Base-by-base conservation (phyloP, 305 asterid genomes). In the Stenogyne calaminthoides region DNA sequence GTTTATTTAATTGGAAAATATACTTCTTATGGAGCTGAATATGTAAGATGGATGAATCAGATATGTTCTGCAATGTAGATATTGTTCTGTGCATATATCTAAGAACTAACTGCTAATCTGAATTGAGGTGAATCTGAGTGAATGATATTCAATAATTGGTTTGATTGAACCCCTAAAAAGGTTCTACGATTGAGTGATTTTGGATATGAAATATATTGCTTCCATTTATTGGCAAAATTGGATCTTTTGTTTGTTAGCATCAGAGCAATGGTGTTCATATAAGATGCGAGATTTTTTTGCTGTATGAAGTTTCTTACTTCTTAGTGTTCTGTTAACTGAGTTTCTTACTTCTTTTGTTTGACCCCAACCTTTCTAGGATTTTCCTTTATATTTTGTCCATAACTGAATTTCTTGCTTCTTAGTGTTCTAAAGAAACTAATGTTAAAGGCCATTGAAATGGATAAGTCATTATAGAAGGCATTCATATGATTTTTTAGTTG, bases 61-160 rank as follows among this genome's bases (percentile, higher is more conserved):
- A 68, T 0, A 57, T n/a, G 42, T 12, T 52, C 46, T 72, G 71
- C 71, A 64, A n/a, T 22, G 16, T 36, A 15, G 25, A 9, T 27
- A 16, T 42, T 4, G 22, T 42, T n/a, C 22, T 61, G 67, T 32
- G 42, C 36, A 6, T 52, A 22, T 70, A 37, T 51, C 8, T 67
- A 15, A 32, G 36, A 1, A n/a, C 18, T 36, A 29, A 12, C 44
- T 67, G n/a, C 16, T 25, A 27, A 14, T 46, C 51, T 56, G 55
- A 69, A 7, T 22, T 72, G 40, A 51, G 15, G 40, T 37, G 64
- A 51, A 52, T 72, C 56, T 36, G 10, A 57, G 9, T 40, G 55
- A 22, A 2, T 8, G n/a, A 12, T 36, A 57, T 55, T 14, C 2
- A 3, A 29, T 25, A 46, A 59, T 71, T 71, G 19, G 60, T 44